Conservation (phyloP, 208 protist genomes). For the Kentomonas sorsogonicus region DNA sequence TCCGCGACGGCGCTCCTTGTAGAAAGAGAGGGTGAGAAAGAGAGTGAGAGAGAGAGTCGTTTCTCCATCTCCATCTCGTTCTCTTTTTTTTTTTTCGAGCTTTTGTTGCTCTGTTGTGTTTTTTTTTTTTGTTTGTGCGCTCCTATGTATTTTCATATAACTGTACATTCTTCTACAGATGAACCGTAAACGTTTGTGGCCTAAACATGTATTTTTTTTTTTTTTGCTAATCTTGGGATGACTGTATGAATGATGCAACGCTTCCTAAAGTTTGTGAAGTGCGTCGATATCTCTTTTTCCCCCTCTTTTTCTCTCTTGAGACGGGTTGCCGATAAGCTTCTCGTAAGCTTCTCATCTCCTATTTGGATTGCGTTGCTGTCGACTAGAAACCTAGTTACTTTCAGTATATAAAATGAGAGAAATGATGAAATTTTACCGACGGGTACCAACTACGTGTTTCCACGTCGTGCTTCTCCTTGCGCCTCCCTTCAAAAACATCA, state of each 20-base stretch:
- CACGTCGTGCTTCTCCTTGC: too few species aligned
- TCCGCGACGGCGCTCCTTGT: neutral
- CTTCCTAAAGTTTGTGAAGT: neutral
- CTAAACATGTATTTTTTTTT: slow-evolving; percentile 7
- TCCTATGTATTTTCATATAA: neutral
- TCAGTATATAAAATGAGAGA: too few species aligned
- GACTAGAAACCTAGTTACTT: too few species aligned
- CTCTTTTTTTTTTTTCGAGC: neutral
- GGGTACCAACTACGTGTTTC: too few species aligned
- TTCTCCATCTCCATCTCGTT: neutral
- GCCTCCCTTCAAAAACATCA: too few species aligned
- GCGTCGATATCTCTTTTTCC: neutral
- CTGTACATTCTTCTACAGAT: slow-evolving; percentile 5
- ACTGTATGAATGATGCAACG: neutral
- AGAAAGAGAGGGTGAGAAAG: neutral
- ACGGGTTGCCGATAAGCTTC: neutral
- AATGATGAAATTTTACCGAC: too few species aligned
- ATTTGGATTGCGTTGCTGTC: too few species aligned
- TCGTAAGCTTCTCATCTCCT: neutral
- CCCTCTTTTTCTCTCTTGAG: neutral
- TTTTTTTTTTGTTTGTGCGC: neutral
- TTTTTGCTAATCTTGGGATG: slow-evolving; percentile 13
- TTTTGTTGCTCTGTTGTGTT: neutral
- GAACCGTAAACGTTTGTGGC: slow-evolving; percentile 4
- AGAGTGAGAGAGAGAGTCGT: neutral